These are phyloP conservation scores for Ophiostoma pallidulum DNA, from an alignment of 2,329 filamentous ascomycete species.

Conservation along the genomic window DNA sequence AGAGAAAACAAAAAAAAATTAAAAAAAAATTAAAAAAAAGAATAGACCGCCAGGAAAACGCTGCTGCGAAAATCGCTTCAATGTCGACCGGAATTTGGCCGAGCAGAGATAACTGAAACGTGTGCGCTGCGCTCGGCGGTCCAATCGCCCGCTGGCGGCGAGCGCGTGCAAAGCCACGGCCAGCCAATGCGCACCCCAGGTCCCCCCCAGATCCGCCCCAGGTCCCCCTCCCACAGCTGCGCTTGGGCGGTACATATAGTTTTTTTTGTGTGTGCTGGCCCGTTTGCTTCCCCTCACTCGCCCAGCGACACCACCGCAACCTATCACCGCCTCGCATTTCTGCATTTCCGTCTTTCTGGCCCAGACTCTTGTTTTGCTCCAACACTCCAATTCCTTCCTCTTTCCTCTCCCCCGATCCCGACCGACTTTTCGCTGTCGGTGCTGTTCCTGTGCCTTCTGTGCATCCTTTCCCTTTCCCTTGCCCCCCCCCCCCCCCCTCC, in stretches of 20 bases:
- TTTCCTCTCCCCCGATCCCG: neutral
- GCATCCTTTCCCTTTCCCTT: neutral
- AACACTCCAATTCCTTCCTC: slow-evolving; percentile 1
- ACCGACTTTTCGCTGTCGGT: slow-evolving; percentile 3
- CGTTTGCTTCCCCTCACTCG: too few species aligned
- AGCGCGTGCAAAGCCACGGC: too few species aligned
- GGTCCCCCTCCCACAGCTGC: too few species aligned
- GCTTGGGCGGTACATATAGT: too few species aligned
- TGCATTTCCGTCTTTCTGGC: neutral
- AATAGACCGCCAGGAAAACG: too few species aligned
- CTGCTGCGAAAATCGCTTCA: slow-evolving; percentile 11
- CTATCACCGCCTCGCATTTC: neutral
- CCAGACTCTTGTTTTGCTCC: slow-evolving; percentile 4
- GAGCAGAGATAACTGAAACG: slow-evolving; percentile 2
- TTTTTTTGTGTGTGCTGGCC: too few species aligned
- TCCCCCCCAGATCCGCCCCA: too few species aligned
- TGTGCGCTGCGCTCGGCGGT: neutral
- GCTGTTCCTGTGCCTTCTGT: too few species aligned
- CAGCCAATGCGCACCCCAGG: too few species aligned
- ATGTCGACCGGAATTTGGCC: slow-evolving; percentile 9
- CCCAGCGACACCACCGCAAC: too few species aligned
- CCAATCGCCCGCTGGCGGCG: slow-evolving; percentile 5
- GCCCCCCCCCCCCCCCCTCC: neutral
- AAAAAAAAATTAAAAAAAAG: neutral
- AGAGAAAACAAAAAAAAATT: neutral